Percentiles rank a stretch among this genome's conserved stretches.
Evolutionary conservation across 2,329 filamentous ascomycete genomes (phyloP).

Genomic region (Dothiorella sarmentorum): DNA sequence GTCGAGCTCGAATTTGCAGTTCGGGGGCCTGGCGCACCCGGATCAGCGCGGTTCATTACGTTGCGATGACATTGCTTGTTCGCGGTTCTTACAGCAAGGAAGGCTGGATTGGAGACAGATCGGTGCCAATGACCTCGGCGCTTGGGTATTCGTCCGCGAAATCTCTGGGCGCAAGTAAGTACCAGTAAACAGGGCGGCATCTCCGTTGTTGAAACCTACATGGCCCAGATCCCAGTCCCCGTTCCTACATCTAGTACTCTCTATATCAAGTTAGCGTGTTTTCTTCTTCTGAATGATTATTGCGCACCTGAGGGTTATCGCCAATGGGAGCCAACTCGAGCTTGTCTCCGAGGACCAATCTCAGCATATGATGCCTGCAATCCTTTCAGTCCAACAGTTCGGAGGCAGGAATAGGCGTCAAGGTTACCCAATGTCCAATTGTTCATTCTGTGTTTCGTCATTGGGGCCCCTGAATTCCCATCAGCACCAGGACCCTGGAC

Average conservation of each 20-base stretch:
- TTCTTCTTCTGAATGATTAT: background rate
- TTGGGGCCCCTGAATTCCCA: slow-evolving; percentile 25
- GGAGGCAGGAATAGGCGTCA: too few relatives aligned
- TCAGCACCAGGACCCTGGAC: background rate
- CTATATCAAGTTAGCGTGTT: slow-evolving; percentile 16
- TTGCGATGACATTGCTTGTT: background rate
- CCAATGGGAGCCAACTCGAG: slow-evolving; percentile 26
- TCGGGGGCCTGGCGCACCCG: slow-evolving; percentile 49
- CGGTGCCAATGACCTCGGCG: slow-evolving; percentile 42
- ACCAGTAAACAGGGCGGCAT: slow-evolving; percentile 20
- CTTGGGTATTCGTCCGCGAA: slow-evolving; percentile 33
- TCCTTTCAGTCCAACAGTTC: background rate
- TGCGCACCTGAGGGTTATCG: slow-evolving; percentile 23
- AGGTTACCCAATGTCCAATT: slow-evolving; percentile 13
- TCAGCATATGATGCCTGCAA: slow-evolving; percentile 28
- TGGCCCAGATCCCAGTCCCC: slow-evolving; percentile 43
- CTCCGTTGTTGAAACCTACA: slow-evolving; percentile 24
- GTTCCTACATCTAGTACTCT: slow-evolving; percentile 37
- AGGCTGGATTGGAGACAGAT: slow-evolving; percentile 47
- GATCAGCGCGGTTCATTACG: slow-evolving; percentile 40
- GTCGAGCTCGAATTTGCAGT: slow-evolving; percentile 51
- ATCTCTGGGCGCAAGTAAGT: slow-evolving; percentile 24
- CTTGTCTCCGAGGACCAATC: slow-evolving; percentile 27
- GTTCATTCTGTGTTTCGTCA: slow-evolving; percentile 24
- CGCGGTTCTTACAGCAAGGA: background rate